Base-by-base conservation (phyloP, 208 protist species). In the Crithidia acanthocephali region DNA sequence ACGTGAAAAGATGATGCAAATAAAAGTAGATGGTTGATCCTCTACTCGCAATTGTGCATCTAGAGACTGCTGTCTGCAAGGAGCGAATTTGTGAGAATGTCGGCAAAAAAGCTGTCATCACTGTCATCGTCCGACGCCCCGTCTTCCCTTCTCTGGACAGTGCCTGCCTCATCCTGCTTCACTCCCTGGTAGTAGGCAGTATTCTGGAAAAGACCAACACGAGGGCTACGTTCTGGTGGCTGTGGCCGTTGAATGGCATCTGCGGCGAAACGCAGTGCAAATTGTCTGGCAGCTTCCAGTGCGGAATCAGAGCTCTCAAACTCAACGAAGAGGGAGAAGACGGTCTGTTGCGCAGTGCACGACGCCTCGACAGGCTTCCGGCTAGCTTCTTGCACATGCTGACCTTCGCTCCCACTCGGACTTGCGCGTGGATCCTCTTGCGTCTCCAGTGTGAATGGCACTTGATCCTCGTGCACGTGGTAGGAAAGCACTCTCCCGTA, bases 401-500 rank as follows among this genome's bases (percentile, higher is more conserved):
- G 18, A 8, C 30, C 23, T 32, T 32, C 18, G 1, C 1, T 44
- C 33, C 11, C 16, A 23, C 33, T 20, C 23, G 33, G 9, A 18
- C 20, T 18, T 47, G 37, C 40, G 13, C 22, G 8, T 45, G 2
- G 6, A 0, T 53, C 27, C 15, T 51, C 28, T 13, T 0, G 28
- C 6, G 50, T 6, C 4, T 50, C 30, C 20, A 16, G 7, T 20
- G 22, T n/a, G 13, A 6, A 22, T 4, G 20, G 30, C 16, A 56
- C 2, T 6, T 16, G 7, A 50, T 66, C 64, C 8, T 72, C 72
- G 56, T 86, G 77, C 27, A 83, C 79, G 75, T 84, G 84, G 40
- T 88, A 93, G 20, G 87, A 93, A 65, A 90, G 57, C n/a, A 93
- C 82, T 22, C 84, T 81, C 1, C 87, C 87, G 55, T 93, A 93